Conservation (phyloP, 1,284 basidiomycete genomes). For the Sporisorium reilianum region DNA sequence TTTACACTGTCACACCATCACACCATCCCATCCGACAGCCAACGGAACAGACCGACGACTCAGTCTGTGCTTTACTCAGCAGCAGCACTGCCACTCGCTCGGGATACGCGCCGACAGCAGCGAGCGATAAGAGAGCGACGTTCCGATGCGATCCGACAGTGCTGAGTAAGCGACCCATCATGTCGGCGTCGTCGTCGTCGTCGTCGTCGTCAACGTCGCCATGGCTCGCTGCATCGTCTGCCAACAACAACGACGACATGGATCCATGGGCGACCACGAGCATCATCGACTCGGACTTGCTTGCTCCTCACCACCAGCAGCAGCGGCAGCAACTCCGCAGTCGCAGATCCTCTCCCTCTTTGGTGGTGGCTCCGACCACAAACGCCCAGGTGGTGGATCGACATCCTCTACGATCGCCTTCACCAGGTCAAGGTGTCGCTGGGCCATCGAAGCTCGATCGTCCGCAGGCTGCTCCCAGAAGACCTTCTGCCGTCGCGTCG, state of each 20-base stretch:
- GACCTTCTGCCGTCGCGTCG: constrained; percentile 38
- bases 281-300: constrained; percentile 25
- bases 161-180: constrained; percentile 9
- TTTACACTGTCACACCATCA: constrained; percentile 1
- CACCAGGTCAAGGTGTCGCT: constrained; percentile 16
- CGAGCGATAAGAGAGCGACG: neutral
- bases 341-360: constrained; percentile 31
- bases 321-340: constrained; percentile 31
- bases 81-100: neutral
- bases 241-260: constrained; percentile 7
- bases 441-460: constrained; percentile 12
- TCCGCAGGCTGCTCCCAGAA: constrained; percentile 8
- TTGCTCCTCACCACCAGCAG: constrained; percentile 23
- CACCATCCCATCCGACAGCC: too few relatives aligned
- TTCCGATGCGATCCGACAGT: neutral
- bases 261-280: constrained; percentile 19
- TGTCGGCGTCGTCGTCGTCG: constrained; percentile 29
- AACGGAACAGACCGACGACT: neutral
- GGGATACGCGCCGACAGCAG: constrained; percentile 1
- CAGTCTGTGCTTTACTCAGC: constrained; percentile 2
- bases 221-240: constrained; percentile 17
- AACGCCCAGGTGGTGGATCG: constrained; percentile 32
- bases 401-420: constrained; percentile 47
- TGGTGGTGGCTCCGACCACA: constrained; percentile 2
- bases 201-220: constrained; percentile 21